A percentile compares a stretch with the other conserved stretches of the same genome.
Evolutionary conservation across 192 early-diverging fungal genomes (phyloP).

Genomic region (Phlyctochytrium bullatum): DNA sequence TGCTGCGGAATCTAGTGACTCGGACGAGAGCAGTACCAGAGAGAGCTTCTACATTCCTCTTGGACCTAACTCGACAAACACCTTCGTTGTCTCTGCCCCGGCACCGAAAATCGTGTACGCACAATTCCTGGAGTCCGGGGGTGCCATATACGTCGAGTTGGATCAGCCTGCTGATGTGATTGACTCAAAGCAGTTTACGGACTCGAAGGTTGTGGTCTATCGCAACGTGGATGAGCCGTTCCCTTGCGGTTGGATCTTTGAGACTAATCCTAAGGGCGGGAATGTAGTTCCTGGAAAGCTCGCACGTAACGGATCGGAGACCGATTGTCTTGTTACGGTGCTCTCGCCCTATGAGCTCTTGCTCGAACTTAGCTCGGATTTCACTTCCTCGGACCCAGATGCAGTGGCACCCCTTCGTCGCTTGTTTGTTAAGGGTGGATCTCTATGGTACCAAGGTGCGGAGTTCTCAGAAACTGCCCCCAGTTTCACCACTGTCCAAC

Average conservation of each 20-base stretch:
- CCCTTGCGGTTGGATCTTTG: conserved; percentile 20
- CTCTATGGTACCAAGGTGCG: conserved; percentile 18
- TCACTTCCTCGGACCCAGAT: conserved; percentile 12
- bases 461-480: neutral
- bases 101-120: conserved; percentile 13
- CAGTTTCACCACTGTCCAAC: conserved; percentile 7
- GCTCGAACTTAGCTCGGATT: conserved; percentile 12
- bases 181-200: conserved; percentile 4
- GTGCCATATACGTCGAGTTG: conserved; percentile 19
- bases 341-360: conserved; percentile 15
- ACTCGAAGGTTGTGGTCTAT: neutral
- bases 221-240: neutral
- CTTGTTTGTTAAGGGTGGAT: conserved; percentile 1
- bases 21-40: too few species aligned
- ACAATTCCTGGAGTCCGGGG: conserved; percentile 16
- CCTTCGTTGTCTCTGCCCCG: conserved; percentile 6
- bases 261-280: conserved; percentile 4
- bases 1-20: conserved; percentile 8
- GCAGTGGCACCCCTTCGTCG: conserved; percentile 14
- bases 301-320: neutral
- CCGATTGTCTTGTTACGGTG: conserved; percentile 20
- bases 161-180: conserved; percentile 19
- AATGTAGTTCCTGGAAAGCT: conserved; percentile 22
- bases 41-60: neutral
- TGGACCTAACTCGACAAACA: neutral